Evolutionary conservation across 2,329 filamentous ascomycete genomes (phyloP).

Genomic region (Pochonia chlamydosporia): DNA sequence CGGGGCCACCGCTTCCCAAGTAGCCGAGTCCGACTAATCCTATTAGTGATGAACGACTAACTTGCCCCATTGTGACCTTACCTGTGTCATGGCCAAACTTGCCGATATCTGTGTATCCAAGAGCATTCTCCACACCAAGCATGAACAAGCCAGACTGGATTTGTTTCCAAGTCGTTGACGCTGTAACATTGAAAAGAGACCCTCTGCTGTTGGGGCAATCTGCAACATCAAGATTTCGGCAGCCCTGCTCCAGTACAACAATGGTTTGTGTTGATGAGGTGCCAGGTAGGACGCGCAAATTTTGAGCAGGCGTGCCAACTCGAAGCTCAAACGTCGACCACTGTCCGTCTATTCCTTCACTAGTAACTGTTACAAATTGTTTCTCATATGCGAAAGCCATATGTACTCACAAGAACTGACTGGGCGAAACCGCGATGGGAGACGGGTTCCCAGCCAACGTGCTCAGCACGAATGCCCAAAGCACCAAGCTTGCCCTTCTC

Average conservation of each 20-base stretch:
- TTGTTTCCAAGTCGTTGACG: constrained; percentile 7
- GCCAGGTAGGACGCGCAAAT: constrained; percentile 8
- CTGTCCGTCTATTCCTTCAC: constrained; percentile 9
- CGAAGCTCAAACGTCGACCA: constrained; percentile 12
- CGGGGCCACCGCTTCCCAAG: constrained; percentile 9
- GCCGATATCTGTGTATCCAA: constrained; percentile 9
- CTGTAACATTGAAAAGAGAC: constrained; percentile 6
- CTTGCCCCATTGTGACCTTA: not conserved
- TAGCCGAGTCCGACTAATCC: constrained; percentile 9
- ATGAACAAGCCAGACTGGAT: constrained; percentile 4
- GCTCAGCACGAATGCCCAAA: not conserved
- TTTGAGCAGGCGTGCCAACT: constrained; percentile 9
- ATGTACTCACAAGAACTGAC: constrained; percentile 9
- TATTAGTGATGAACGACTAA: not conserved
- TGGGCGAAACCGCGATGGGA: constrained; percentile 7
- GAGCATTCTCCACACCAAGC: constrained; percentile 7
- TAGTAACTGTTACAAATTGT: not conserved
- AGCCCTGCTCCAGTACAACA: constrained; percentile 6
- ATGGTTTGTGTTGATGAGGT: constrained; percentile 10
- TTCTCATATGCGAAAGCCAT: not conserved
- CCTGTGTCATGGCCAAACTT: constrained; percentile 9
- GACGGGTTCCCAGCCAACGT: not conserved
- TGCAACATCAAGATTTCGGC: constrained; percentile 4
- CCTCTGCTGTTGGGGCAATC: constrained; percentile 9
- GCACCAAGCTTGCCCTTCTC: not conserved